Conservation (phyloP, 176 grass and related monocot genomes). For the Dendrocalamus sinicus region DNA sequence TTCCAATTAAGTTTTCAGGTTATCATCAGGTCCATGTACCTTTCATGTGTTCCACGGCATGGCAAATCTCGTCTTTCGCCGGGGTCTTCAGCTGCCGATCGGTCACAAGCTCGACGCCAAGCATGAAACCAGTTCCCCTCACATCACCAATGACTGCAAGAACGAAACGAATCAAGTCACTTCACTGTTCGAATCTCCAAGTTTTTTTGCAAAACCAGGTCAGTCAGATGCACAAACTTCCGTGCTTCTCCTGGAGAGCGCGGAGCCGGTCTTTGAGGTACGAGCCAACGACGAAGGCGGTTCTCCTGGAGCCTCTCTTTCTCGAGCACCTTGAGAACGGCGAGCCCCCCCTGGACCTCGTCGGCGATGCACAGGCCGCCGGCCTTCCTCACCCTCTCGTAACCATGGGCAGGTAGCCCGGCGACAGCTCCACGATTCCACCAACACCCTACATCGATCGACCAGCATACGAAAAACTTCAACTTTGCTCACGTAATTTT, state of each 20-base stretch:
- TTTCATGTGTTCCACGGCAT: conserved; percentile 91
- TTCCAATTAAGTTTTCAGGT: not conserved
- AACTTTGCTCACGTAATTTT: not conserved
- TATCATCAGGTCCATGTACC: conserved; percentile 36
- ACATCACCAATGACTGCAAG: conserved; percentile 87
- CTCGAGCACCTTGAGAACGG: conserved; percentile 85
- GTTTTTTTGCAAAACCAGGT: not conserved
- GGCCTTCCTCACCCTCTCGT: conserved; percentile 66
- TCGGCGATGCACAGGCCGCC: conserved; percentile 96
- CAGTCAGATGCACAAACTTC: conserved; percentile 39
- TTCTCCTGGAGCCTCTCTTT: conserved; percentile 56
- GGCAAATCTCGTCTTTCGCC: conserved; percentile 74
- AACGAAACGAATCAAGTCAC: not conserved
- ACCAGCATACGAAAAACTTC: not conserved
- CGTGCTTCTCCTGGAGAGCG: conserved; percentile 82
- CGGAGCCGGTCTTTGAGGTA: conserved; percentile 50
- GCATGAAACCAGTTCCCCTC: conserved; percentile 88
- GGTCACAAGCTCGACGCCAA: conserved; percentile 91
- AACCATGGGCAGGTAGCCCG: conserved; percentile 83
- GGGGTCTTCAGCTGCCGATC: conserved; percentile 83
- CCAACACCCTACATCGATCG: conserved; percentile 74
- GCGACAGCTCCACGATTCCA: conserved; percentile 84
- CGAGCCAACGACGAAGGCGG: too few relatives aligned
- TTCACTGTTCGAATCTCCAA: not conserved
- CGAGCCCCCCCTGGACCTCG: conserved; percentile 88